Base-by-base conservation (phyloP, 345 rosid species). In the Melastoma malabathricum region DNA sequence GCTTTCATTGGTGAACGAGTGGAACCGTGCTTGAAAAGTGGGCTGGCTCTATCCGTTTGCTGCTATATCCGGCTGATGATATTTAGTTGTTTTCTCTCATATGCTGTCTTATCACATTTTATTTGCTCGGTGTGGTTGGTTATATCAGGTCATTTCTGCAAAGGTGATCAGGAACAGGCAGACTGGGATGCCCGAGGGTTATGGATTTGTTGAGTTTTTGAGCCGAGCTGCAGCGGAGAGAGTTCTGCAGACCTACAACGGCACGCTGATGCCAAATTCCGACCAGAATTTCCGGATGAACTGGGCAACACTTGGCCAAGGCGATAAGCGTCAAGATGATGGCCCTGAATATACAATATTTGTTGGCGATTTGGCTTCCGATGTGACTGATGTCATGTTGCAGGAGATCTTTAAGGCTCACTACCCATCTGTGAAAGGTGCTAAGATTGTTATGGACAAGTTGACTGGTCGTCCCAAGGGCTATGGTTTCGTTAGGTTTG, bases 311-410 rank as follows among this genome's bases (percentile, higher is more conserved):
- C 80, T 78, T 48, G 88, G 88, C 29, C 77, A 82, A 54, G 96
- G 98, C 18, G 98, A 90, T 69, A 84, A 78, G 66, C 84, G 93
- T 15, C 89, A 75, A 56, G 85, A 83, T 54, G 98, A 84, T 27
- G 87, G 92, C 16, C 75, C 89, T 38, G 98, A 90, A 29, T 70
- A 66, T 56, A 90, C 98, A 1, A 65, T 90, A 59, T 87, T 86
- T 57, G 95, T 90, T 17, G 98, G 98, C 47, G 98, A 90, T 60
- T 65, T 90, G 66, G 95, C 96, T 12, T 79, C 95, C 44, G 98
- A 92, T 70, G 95, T 87, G 47, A 78, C 82, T 1, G 98, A 87
- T 72, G 76, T 75, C 48, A 54, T 67, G 54, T 77, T 92, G 12
- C 85, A 75, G 54, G 96, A 92, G 52, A 80, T 89, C n/a, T 92